Evolutionary conservation across 164 flowering plant genomes (phyloP), one percentile per base, ranked within the genome.

Genomic region (Akebia trifoliata): DNA sequence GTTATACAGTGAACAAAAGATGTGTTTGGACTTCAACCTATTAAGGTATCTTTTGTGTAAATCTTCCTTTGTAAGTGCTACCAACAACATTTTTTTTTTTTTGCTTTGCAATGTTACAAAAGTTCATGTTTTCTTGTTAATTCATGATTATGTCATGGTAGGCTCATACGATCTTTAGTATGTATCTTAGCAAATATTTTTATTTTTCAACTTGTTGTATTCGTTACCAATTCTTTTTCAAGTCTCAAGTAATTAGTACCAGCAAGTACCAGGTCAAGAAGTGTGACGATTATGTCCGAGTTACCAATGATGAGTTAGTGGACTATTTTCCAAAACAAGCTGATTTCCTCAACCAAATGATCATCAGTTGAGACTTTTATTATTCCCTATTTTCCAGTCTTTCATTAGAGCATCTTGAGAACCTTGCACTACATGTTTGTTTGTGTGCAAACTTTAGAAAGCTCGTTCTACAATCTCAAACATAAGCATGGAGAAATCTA

Each of bases 231-330:
- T 90, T 93, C 81, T 85, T 93, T 73, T 93, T 93, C 78, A 93
- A 90, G 69, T 87, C 96, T 17, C 97, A 90, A 86, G 92, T 87
- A 20, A 77, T 90, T 71, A 88, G 83, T 22, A 61, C 81, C 25
- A 80, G 75, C 79, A 85, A 78, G 59, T 81, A 69, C 28, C 61
- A 72, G 21, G 67, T 93, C 24, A 62, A 66, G 6, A 80, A 74
- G 67, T 85, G 98, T 43, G 79, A 90, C 61, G 97, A 93, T 71
- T 69, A 74, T 69, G 83, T 86, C 8, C 90, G 99, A 97, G 97
- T 87, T 59, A 93, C 97, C 48, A 93, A 87, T 72, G 90, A 87
- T 66, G 97, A 93, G 63, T 39, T 93, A 50, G 29, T 86, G 76
- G 90, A 87, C 61, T 81, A 79, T 68, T 87, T 87, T 56, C 97